Evolutionary conservation across 805 yeast species (phyloP), one percentile per base, ranked within the genome.

Genomic region (Henningerozyma blattae): DNA sequence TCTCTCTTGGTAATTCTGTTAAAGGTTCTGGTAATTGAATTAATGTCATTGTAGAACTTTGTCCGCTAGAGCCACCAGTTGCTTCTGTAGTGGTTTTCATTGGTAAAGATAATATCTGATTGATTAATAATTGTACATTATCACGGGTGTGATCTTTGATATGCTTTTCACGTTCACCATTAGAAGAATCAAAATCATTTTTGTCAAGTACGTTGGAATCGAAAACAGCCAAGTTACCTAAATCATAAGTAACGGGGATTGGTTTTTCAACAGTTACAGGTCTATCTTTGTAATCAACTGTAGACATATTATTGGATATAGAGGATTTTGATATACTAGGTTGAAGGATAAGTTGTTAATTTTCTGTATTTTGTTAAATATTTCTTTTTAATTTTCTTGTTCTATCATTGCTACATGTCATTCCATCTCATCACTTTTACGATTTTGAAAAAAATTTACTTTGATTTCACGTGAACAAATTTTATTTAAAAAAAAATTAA

Each of bases 261-360:
- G 80, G 80, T 58, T 87, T 87, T 32, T 84, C 93, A 24, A 91
- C 97, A 4, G 87, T 79, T 24, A 82, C 87, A 12, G 93, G 83
- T 51, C 54, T 42, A 18, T 42, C 43, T 32, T 51, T 48, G 33
- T 48, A 50, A 31, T 53, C 48, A 22, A 36, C 37, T 9, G 35
- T 34, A 27, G 53, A 42, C 53, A 49, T 48, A 18, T 26, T 34
- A 18, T 33, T 33, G n/a, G n/a, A n/a, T n/a, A 28, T 28, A 28
- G 18, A 20, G 9, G 30, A 15, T 20, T 28, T 28, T 8, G n/a
- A n/a, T n/a, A n/a, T n/a, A n/a, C n/a, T n/a, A n/a, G n/a, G n/a
- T n/a, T n/a, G n/a, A n/a, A n/a, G n/a, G n/a, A n/a, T n/a, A n/a
- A n/a, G n/a, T n/a, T n/a, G n/a, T n/a, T n/a, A n/a, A n/a, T n/a